These are phyloP conservation scores for Bertia moriformis DNA, from an alignment of 2,329 filamentous ascomycete species.

Conservation along the genomic window DNA sequence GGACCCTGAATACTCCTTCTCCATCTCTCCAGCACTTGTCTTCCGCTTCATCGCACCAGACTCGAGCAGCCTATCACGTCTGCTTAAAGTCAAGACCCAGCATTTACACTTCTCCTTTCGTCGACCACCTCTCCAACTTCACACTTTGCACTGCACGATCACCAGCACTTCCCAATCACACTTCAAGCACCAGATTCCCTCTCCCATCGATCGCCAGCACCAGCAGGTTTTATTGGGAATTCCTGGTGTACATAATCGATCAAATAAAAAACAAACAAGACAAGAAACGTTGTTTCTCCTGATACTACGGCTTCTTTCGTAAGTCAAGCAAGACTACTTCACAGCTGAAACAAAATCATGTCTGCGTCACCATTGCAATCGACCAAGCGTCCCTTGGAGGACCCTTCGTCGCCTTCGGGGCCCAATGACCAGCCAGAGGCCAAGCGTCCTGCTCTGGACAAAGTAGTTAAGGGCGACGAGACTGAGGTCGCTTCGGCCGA, in stretches of 20 bases:
- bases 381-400: constrained; percentile 86
- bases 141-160: constrained; percentile 4
- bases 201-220: constrained; percentile 30
- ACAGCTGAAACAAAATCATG: constrained; percentile 43
- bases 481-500: constrained; percentile 37
- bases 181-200: constrained; percentile 3
- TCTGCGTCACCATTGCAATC: constrained; percentile 61
- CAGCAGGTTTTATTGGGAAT: constrained; percentile 87
- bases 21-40: background rate
- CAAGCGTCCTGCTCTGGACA: constrained; percentile 91
- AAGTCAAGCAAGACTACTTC: constrained; percentile 9
- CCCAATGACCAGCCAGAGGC: constrained; percentile 89
- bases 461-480: constrained; percentile 60
- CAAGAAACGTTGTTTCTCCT: constrained; percentile 22
- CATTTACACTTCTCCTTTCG: constrained; percentile 12
- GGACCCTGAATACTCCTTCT: constrained; percentile 8
- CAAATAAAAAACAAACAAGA: constrained; percentile 33
- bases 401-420: constrained; percentile 85
- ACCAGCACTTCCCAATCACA: constrained; percentile 4
- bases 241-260: constrained; percentile 69
- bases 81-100: constrained; percentile 10
- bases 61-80: constrained; percentile 7
- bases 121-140: constrained; percentile 5
- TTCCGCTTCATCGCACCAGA: constrained; percentile 8
- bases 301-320: constrained; percentile 15